Evolutionary conservation across 2,329 filamentous ascomycete species (phyloP), one percentile per base, ranked within the genome.

Genomic region (Fusarium vanettenii): DNA sequence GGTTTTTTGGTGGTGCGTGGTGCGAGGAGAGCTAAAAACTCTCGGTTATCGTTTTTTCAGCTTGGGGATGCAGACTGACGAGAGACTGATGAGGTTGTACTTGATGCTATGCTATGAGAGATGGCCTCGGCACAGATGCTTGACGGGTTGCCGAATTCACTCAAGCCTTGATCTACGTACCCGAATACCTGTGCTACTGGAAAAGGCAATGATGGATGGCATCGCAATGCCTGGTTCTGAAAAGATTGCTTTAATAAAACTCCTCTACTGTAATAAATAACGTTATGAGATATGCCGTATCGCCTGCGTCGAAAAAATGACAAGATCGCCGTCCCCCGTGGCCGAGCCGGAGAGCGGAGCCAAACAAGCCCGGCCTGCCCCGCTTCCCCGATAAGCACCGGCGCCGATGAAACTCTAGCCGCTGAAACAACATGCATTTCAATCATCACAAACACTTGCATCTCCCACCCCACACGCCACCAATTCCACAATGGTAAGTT

Each of bases 381-480:
- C 72, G 65, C 72, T 70, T 61, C 65, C 65, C 72, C 69, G 52
- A 72, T 50, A 50, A 31, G 60, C n/a, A 25, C 62, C 69, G 59
- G 62, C 67, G 72, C 72, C 72, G 65, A 62, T 66, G 68, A 65
- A 74, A 69, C 64, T 74, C 64, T 55, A 72, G 61, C 48, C 61
- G 27, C 69, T 70, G 69, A 73, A 66, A 61, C 29, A 63, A 27
- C 41, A 48, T 29, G 25, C 48, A 31, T 25, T 56, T 31, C 52
- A 16, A 41, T 37, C 64, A 55, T 64, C 59, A 72, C 68, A 75
- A 66, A 74, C 69, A 62, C 65, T 74, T 27, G 16, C 39, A 60
- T 59, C 50, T 52, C n/a, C n/a, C 11, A 55, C 43, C 29, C 62
- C 13, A 18, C 60, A 39, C 41, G 60, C 45, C 33, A 35, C 29